Percentiles rank a stretch among this genome's conserved stretches.
Evolutionary conservation across 768 basidiomycete genomes (phyloP).

Genomic region (Suillus brevipes): DNA sequence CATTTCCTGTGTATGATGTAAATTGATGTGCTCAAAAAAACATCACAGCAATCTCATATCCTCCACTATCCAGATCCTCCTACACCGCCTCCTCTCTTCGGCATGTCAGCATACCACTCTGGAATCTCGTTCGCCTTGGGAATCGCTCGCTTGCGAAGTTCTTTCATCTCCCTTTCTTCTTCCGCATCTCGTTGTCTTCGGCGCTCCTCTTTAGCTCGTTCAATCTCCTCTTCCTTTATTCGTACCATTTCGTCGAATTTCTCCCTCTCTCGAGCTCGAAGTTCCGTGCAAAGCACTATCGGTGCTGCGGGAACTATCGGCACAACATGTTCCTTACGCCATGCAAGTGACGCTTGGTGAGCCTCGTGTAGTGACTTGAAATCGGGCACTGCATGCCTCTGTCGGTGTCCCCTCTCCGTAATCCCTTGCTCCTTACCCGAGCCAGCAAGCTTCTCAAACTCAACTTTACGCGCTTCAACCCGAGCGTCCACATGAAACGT

Average conservation of each 20-base stretch:
- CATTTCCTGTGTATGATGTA: conserved; percentile 7
- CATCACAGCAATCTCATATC: conserved; percentile 14
- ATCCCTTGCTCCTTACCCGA: conserved; percentile 10
- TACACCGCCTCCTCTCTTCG: conserved; percentile 47
- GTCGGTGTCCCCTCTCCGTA: conserved; percentile 21
- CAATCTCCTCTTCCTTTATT: conserved; percentile 55
- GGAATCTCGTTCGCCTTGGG: conserved; percentile 73
- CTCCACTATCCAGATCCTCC: conserved; percentile 14
- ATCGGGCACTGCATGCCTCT: conserved; percentile 45
- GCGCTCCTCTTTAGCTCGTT: conserved; percentile 47
- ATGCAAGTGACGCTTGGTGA: conserved; percentile 35
- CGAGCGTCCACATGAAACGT: conserved; percentile 53
- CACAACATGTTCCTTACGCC: conserved; percentile 47
- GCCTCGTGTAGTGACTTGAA: conserved; percentile 56
- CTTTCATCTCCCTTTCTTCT: conserved; percentile 61
- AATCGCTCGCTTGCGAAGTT: conserved; percentile 60
- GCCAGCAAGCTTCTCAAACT: conserved; percentile 22
- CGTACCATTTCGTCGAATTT: conserved; percentile 60
- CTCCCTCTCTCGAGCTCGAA: conserved; percentile 59
- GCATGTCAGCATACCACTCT: conserved; percentile 73
- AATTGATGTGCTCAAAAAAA: no score
- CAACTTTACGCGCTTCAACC: conserved; percentile 46
- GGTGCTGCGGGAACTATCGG: conserved; percentile 47
- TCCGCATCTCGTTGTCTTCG: conserved; percentile 48
- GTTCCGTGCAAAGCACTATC: conserved; percentile 52